A percentile compares a stretch with the other conserved stretches of the same genome.
Evolutionary conservation across 228 moss, liverwort and hornwort species (phyloP).

Genomic region (Sphagnum fallax): DNA sequence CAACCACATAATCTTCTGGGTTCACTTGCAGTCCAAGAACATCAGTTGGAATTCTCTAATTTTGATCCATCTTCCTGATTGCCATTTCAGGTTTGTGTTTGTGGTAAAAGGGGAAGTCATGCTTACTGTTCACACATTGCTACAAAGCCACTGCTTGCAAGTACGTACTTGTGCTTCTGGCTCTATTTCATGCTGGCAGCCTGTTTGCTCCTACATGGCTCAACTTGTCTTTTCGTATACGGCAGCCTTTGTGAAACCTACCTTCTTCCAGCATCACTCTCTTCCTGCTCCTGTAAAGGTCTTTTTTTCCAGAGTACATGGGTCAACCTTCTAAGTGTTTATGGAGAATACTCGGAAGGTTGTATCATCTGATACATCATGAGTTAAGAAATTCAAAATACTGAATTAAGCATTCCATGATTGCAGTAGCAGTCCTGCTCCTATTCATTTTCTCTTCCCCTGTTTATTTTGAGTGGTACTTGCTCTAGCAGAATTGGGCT

Average conservation of each 20-base stretch:
- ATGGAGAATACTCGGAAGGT: no score
- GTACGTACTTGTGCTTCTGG: slow-evolving; percentile 5
- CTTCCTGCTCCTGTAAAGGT: background rate
- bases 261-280: no score
- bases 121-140: slow-evolving; percentile 27
- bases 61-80: background rate
- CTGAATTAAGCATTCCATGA: no score
- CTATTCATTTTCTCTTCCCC: background rate
- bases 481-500: no score
- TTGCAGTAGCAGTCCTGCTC: no score
- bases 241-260: no score
- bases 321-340: no score
- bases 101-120: slow-evolving; percentile 69
- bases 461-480: background rate
- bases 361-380: no score
- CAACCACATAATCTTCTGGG: background rate
- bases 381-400: no score
- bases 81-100: slow-evolving; percentile 71
- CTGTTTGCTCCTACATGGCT: slow-evolving; percentile 1
- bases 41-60: background rate
- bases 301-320: background rate
- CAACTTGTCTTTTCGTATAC: background rate
- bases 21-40: background rate
- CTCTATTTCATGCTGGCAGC: background rate
- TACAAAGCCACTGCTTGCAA: slow-evolving; percentile 25